Base-by-base conservation (phyloP, 169 alveolate genomes). In the Fabrea salina region DNA sequence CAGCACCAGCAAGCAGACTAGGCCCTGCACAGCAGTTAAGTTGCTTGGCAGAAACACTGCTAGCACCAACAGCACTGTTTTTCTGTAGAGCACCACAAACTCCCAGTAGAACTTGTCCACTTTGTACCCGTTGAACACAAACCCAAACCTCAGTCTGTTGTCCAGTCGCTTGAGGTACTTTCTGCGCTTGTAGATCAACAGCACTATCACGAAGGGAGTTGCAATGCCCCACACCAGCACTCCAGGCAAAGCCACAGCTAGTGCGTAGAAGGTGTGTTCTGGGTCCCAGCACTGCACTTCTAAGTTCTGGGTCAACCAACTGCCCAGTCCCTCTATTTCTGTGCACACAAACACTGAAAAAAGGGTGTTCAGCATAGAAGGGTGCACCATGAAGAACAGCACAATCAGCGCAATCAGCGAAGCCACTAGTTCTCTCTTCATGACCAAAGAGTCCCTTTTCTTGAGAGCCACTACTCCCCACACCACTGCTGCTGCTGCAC, bases 221-320 rank as follows among this genome's bases (percentile, higher is more conserved):
- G 82, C 85, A 5, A 84, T 4, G 5, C 87, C 90, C 88, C 90
- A 84, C 0, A 84, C 39, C 7, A 79, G 49, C 4, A 84, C 4
- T 7, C 82, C 66, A 4, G 90, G 90, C 30, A 84, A 35, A 16
- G 88, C 82, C 5, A 81, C 49, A 16, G 22, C 37, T 1, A 58
- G 3, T 13, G 77, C 59, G 47, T 16, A 79, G 25, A 47, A 16
- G 27, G 19, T 5, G 56, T 84, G 87, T 4, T 27, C 25, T 16
- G 22, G 59, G 11, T 75, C 22, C 1, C 35, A 64, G 82, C 90
- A 84, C 19, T 6, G 5, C 3, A 72, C 41, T 7, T 71, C 40
- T 5, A 80, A 30, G 30, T 57, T 67, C 30, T 84, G 70, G 8
- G 40, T 30, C 30, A 79, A 40, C 33, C 82, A 56, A 6, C 16